Evolutionary conservation across 331 rosid genomes (phyloP), one percentile per base, ranked within the genome.

Genomic region (Quercus tomentella): DNA sequence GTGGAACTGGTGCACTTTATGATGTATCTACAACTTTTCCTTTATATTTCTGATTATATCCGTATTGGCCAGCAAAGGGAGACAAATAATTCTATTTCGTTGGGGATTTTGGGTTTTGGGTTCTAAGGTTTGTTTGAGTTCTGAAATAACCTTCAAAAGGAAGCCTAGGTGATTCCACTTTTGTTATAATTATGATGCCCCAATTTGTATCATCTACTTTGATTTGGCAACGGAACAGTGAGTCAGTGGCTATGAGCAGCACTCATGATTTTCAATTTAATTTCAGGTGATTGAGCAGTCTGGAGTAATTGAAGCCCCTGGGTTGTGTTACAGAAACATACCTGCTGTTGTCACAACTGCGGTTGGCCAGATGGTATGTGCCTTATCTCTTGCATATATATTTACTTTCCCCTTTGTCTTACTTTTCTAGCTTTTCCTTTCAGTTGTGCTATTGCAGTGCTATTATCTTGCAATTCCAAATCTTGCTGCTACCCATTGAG

Each of bases 231-330:
- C 12, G 11, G 22, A 77, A 18, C 17, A 41, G 21, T 56, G 22
- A 1, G n/a, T 56, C 25, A 20, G 41, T 62, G 21, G 8, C 57
- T 81, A 51, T 26, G 1, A 2, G 16, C 16, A 3, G 23, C 22
- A 21, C 17, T 43, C n/a, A 4, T 9, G 74, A 20, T 16, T 26
- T 17, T 71, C 18, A 51, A 71, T 79, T 79, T 66, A 30, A 43
- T 85, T 11, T 77, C 88, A 95, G 99, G 89, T 95, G 84, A 82
- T 89, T 68, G 97, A 91, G 84, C 97, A 93, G 77, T 91, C 96
- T 15, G 94, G 92, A 79, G 87, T 89, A 16, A 63, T 89, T 25
- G 97, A 90, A 71, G 94, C 87, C 56, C 93, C 93, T 58, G 89
- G 83, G 72, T 83, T 90, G 77, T 76, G 80, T 68, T 86, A 82